Evolutionary conservation across 2,329 filamentous ascomycete species (phyloP).

Genomic region (Aureobasidium sp.): DNA sequence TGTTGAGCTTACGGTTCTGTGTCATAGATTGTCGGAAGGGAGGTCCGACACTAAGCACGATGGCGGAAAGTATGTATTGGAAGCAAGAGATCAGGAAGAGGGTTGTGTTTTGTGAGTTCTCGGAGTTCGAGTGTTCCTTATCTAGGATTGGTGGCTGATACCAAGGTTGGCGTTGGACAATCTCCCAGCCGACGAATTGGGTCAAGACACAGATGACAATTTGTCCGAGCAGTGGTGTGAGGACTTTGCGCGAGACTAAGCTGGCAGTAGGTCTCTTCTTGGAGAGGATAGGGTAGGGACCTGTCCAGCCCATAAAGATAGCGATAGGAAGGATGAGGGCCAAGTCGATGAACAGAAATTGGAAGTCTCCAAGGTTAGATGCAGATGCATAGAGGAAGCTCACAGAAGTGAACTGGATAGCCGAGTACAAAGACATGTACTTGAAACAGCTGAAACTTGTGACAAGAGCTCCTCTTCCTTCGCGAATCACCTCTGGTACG

Average conservation of each 20-base stretch:
- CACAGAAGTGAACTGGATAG: conserved; percentile 97
- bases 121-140: conserved; percentile 71
- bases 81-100: conserved; percentile 88
- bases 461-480: conserved; percentile 90
- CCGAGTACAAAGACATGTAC: conserved; percentile 98
- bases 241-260: conserved; percentile 84
- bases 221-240: conserved; percentile 82
- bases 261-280: conserved; percentile 86
- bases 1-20: conserved; percentile 61
- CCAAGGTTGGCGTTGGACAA: conserved; percentile 75
- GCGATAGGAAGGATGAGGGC: conserved; percentile 90
- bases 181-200: conserved; percentile 66
- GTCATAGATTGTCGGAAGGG: conserved; percentile 78
- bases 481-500: conserved; percentile 84
- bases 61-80: conserved; percentile 85
- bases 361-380: conserved; percentile 93
- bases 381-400: conserved; percentile 92
- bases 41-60: conserved; percentile 83
- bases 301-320: conserved; percentile 98
- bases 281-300: conserved; percentile 68
- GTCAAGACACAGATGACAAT: conserved; percentile 73
- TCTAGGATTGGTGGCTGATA: conserved; percentile 74
- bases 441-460: conserved; percentile 99
- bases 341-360: conserved; percentile 95
- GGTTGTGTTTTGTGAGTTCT: conserved; percentile 89